Conservation (phyloP, 371 early-diverging fungal genomes). For the Smittium culicis region DNA sequence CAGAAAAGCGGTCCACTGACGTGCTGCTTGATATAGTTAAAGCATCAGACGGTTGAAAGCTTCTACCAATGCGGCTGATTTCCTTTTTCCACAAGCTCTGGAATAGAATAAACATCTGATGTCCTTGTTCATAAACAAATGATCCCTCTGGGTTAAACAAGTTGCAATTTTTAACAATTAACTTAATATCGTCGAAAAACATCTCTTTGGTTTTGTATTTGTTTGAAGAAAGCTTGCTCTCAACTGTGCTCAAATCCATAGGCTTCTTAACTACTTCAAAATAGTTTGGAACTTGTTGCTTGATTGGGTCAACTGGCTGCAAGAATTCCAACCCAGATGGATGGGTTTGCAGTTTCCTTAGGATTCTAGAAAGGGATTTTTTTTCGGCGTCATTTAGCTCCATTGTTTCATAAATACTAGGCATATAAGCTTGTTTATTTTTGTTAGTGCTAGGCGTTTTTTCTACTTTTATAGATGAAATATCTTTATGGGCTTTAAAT, state of each 20-base stretch:
- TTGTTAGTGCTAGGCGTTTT: background rate
- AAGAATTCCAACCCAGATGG: constrained; percentile 34
- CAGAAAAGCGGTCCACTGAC: too few relatives aligned
- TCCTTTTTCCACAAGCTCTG: constrained; percentile 41
- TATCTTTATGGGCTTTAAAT: background rate
- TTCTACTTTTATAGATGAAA: background rate
- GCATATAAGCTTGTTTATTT: constrained; percentile 1
- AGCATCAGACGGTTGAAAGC: background rate
- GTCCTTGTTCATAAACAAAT: constrained; percentile 63
- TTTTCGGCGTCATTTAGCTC: constrained; percentile 7
- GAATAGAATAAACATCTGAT: constrained; percentile 49
- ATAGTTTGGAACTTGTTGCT: constrained; percentile 62
- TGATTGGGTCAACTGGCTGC: constrained; percentile 56
- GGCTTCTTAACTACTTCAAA: constrained; percentile 76
- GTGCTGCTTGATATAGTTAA: too few relatives aligned
- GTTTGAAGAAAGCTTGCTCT: constrained; percentile 40
- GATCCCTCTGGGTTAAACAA: constrained; percentile 72
- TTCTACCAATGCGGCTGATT: background rate
- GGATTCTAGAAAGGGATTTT: constrained; percentile 15
- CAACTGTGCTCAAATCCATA: constrained; percentile 95
- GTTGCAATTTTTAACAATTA: constrained; percentile 76
- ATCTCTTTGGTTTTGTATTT: constrained; percentile 20
- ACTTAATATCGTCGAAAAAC: constrained; percentile 42
- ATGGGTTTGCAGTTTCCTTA: constrained; percentile 29
- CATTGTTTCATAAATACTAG: constrained; percentile 6